These are phyloP conservation scores for Pestalotiopsis sp. DNA, from an alignment of 2,329 filamentous ascomycete genomes.

Conservation along the genomic window DNA sequence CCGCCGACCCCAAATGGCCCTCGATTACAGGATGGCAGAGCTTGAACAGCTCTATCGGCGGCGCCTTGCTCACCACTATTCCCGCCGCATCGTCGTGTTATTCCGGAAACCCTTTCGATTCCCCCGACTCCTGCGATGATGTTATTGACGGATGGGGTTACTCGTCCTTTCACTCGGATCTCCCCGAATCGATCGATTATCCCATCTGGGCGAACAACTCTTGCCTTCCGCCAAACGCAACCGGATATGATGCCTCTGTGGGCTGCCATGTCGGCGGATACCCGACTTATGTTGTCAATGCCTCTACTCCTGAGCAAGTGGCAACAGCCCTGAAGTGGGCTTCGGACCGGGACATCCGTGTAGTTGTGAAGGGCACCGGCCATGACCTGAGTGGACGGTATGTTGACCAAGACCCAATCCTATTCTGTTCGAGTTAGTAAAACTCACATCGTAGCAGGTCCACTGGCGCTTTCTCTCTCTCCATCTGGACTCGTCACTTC, in stretches of 20 bases:
- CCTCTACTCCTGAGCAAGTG: background rate
- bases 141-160: background rate
- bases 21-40: slow-evolving; percentile 25
- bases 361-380: slow-evolving; percentile 4
- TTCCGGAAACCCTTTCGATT: slow-evolving; percentile 15
- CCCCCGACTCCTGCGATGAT: background rate
- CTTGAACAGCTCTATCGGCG: slow-evolving; percentile 29
- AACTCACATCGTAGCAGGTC: slow-evolving; percentile 26
- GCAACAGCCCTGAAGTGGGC: background rate
- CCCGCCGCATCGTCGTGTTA: slow-evolving; percentile 36
- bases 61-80: slow-evolving; percentile 33
- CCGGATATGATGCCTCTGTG: slow-evolving; percentile 22
- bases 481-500: slow-evolving; percentile 5
- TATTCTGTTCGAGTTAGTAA: background rate
- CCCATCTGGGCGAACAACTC: slow-evolving; percentile 41
- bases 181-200: slow-evolving; percentile 23
- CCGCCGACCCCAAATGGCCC: background rate
- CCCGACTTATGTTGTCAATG: slow-evolving; percentile 2
- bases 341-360: background rate
- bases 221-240: slow-evolving; percentile 38
- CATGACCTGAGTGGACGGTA: slow-evolving; percentile 28
- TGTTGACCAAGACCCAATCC: slow-evolving; percentile 7
- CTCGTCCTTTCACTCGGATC: slow-evolving; percentile 17
- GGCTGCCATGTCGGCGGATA: slow-evolving; percentile 32
- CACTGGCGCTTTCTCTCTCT: background rate